Evolutionary conservation across 2,329 filamentous ascomycete genomes (phyloP), one percentile per base, ranked within the genome.

Genomic region (Arthrobotrys sinensis): DNA sequence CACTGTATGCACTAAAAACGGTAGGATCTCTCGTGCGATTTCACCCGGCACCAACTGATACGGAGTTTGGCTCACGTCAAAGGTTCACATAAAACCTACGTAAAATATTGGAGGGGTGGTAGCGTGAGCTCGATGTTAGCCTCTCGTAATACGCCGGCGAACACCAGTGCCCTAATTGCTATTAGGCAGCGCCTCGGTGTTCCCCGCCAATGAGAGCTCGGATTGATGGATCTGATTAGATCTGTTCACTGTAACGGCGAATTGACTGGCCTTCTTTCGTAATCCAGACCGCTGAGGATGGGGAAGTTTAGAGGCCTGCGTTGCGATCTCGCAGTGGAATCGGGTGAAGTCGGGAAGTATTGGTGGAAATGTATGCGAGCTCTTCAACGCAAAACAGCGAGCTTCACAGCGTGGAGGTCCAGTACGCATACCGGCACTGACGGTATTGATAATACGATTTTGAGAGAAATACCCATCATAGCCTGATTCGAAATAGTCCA

Each of bases 211-310:
- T 50, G 12, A 60, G 53, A 75, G 43, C 50, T 52, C 60, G 38
- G 55, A 38, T 60, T 38, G 57, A 77, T 65, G 45, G 62, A 77
- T 77, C 73, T 71, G 73, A 77, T 77, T 77, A 77, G 73, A 77
- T 77, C 48, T 64, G 62, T 21, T 36, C 16, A 52, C 24, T 6
- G 45, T 55, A 24, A 70, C 72, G 72, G 50, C 73, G 66, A 66
- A 53, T 28, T 66, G 52, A n/a, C 28, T 40, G 21, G 5, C 8
- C n/a, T 21, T 38, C 45, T 52, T 48, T 66, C 62, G 40, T 66
- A 50, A 66, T 66, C 32, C 62, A 48, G 50, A 48, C 43, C 38
- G 19, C 19, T 67, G 62, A 32, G 50, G 45, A 19, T 52, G 46
- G 46, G 36, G 63, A 50, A 24, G 28, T 21, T 34, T 2, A 11